Evolutionary conservation across 164 flowering plant species (phyloP), one percentile per base, ranked within the genome.

Genomic region (Chimonanthus salicifolius): DNA sequence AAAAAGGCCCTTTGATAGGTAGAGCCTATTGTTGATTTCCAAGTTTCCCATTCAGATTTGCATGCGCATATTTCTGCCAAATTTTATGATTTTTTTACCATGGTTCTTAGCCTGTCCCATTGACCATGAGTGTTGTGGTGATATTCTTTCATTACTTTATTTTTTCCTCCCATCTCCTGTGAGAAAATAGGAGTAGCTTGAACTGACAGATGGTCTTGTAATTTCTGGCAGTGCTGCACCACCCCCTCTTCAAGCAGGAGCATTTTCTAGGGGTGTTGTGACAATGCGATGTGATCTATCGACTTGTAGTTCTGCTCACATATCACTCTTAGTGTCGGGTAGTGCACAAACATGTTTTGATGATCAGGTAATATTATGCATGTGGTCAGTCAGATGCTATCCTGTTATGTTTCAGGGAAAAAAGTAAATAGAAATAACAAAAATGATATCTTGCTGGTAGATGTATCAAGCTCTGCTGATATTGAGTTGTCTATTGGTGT

Each of bases 201-300:
- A 70, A 4, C 46, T 74, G 62, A 69, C 21, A 68, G 33, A 48
- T 80, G 67, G 8, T 72, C 43, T 44, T 77, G 5, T 68, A 71
- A 48, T 80, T 62, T 77, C 72, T 68, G 75, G 69, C 91, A 94
- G 99, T 85, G 98, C 98, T 63, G 89, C 92, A 64, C 97, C 97
- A 43, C 98, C 99, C 4, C 98, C 97, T 58, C 97, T 94, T 74
- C 97, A 94, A 82, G 95, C 97, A 44, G 99, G 87, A 72, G 76
- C 97, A 62, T 86, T 95, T 84, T 89, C 97, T 67, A 97, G 97
- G 58, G 98, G 97, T 70, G 99, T 96, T 62, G 96, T 96, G 77
- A 96, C 99, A 70, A 96, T 96, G 99, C 81, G 94, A 68, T 96
- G 99, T 80, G 99, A 96, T 83, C 67, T 96, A n/a, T 85, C 99